Conservation (phyloP, 768 basidiomycete species). For the Brasilioporus rufonigricans region DNA sequence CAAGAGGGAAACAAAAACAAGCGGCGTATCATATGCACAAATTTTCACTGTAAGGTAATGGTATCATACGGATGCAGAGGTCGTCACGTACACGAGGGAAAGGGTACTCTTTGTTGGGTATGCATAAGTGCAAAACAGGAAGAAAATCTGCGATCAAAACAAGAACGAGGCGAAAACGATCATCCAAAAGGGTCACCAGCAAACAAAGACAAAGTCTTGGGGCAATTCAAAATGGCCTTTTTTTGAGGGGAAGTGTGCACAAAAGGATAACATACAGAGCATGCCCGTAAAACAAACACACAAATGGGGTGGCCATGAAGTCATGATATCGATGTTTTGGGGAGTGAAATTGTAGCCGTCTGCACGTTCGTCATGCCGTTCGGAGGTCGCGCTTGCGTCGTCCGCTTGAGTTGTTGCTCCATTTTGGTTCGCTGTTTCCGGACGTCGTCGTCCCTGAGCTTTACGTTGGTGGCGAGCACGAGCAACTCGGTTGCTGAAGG, state of each 20-base stretch:
- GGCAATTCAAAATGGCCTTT: neutral
- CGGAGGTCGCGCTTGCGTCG: slow-evolving; percentile 40
- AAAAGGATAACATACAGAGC: slow-evolving; percentile 11
- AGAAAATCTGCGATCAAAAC: neutral
- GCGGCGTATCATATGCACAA: slow-evolving; percentile 17
- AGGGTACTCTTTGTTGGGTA: slow-evolving; percentile 15
- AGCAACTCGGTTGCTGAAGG: slow-evolving; percentile 62
- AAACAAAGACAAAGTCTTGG: neutral
- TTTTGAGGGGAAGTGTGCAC: too few species aligned
- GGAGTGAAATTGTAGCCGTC: slow-evolving; percentile 27
- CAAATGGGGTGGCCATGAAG: too few species aligned
- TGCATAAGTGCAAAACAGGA: too few species aligned
- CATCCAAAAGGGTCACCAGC: neutral
- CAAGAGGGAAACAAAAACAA: slow-evolving; percentile 1
- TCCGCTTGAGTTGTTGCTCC: slow-evolving; percentile 68
- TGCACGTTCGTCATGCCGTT: slow-evolving; percentile 29
- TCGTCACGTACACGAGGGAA: neutral
- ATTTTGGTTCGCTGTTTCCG: slow-evolving; percentile 74
- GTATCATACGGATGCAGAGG: slow-evolving; percentile 10
- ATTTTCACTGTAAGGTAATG: slow-evolving; percentile 9
- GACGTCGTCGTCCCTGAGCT: slow-evolving; percentile 77
- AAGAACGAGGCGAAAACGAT: neutral
- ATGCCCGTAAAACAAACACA: slow-evolving; percentile 7
- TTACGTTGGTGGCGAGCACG: slow-evolving; percentile 57
- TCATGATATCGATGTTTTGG: slow-evolving; percentile 16